A percentile compares a stretch with the other conserved stretches of the same genome.
phyloP scores from a whole-genome alignment of 2,329 filamentous ascomycete genomes.

The Pyrenophora teres region DNA sequence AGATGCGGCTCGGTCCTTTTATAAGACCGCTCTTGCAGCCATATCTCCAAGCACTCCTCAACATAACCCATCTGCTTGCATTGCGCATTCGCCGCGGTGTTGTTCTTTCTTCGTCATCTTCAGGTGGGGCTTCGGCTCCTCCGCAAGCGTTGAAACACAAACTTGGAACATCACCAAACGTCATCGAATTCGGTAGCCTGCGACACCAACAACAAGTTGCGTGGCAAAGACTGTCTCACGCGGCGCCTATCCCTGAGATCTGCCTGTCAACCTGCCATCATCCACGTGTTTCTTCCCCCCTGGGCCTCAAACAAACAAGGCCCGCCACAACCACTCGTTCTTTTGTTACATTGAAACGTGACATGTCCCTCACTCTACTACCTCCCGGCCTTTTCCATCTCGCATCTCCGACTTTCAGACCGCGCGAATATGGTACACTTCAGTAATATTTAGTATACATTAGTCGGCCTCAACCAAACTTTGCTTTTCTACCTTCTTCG shows the following conservation, averaged over 20 bases:
- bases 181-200: constrained; percentile 2
- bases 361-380: too few species aligned
- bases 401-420: too few species aligned
- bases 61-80: not conserved
- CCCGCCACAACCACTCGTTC: too few species aligned
- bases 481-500: too few species aligned
- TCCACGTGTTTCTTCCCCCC: not conserved
- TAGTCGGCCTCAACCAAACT: too few species aligned
- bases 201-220: not conserved
- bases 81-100: not conserved
- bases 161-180: constrained; percentile 8
- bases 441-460: too few species aligned
- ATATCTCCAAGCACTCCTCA: not conserved
- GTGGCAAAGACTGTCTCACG: constrained; percentile 3
- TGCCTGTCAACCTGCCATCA: not conserved
- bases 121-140: constrained; percentile 1
- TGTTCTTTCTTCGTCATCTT: not conserved
- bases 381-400: too few species aligned
- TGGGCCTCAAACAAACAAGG: too few species aligned
- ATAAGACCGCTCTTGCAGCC: not conserved
- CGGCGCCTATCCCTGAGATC: not conserved
- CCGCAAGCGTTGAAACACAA: constrained; percentile 7
- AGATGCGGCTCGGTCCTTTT: constrained; percentile 23
- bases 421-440: too few species aligned
- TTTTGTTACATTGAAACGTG: too few species aligned